Percentiles rank a stretch among this genome's conserved stretches.
Evolutionary conservation across 768 basidiomycete genomes (phyloP).

Genomic region (Suillus tomentosus): DNA sequence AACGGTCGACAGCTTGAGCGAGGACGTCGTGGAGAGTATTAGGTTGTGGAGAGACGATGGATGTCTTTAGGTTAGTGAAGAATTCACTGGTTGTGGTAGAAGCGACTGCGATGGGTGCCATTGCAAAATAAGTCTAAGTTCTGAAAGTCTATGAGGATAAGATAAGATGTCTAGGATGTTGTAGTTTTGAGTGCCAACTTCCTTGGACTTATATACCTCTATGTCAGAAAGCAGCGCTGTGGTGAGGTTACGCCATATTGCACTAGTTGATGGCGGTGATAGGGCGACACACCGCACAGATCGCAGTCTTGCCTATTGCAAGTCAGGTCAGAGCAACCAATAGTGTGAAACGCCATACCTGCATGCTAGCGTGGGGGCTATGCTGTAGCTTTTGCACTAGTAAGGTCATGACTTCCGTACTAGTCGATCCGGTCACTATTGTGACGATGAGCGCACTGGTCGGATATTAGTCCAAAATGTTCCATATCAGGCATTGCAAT

Average conservation of each 20-base stretch:
- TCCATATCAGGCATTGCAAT: background rate
- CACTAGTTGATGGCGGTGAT: background rate
- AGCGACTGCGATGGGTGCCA: slow-evolving; percentile 21
- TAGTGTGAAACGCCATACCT: background rate
- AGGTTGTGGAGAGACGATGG: slow-evolving; percentile 2
- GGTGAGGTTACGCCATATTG: background rate
- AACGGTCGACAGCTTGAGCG: slow-evolving; percentile 22
- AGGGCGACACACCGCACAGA: background rate
- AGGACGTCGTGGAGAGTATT: slow-evolving; percentile 27
- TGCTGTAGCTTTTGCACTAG: background rate
- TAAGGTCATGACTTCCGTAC: background rate
- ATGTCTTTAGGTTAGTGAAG: slow-evolving; percentile 8
- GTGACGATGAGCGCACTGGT: background rate
- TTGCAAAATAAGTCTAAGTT: background rate
- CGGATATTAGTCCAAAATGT: background rate
- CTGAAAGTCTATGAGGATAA: background rate
- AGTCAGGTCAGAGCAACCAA: background rate
- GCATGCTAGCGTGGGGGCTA: background rate
- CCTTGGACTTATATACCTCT: slow-evolving; percentile 24
- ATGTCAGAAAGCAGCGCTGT: background rate
- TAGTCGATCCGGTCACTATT: background rate
- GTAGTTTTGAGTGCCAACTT: slow-evolving; percentile 3
- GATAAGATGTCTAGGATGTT: background rate
- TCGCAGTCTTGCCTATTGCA: background rate
- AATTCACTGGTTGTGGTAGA: slow-evolving; percentile 15